Conservation (phyloP, 768 basidiomycete species). For the Phylloporus rhodoxanthus region DNA sequence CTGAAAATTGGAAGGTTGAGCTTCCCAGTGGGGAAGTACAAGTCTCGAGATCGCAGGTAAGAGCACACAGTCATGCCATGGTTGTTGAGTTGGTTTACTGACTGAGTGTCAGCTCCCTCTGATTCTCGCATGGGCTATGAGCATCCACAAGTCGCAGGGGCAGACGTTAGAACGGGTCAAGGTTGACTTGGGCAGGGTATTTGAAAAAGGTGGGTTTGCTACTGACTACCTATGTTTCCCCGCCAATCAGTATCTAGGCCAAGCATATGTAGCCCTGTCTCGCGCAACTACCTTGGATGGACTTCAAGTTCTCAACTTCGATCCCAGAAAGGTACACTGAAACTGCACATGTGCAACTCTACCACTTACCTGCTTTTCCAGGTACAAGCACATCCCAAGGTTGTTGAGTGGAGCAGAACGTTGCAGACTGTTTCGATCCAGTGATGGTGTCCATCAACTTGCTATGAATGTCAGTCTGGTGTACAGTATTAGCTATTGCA, state of each 20-base stretch:
- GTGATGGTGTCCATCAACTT: neutral
- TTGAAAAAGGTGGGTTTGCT: conserved; percentile 73
- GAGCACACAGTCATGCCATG: conserved; percentile 12
- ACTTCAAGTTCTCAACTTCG: conserved; percentile 78
- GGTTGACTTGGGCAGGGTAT: conserved; percentile 88
- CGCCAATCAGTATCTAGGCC: conserved; percentile 42
- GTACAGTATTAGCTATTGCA: neutral
- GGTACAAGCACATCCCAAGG: conserved; percentile 71
- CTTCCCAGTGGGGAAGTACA: conserved; percentile 82
- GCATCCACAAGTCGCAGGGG: conserved; percentile 97
- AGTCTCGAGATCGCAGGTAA: conserved; percentile 72
- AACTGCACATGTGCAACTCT: neutral
- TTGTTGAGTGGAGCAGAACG: conserved; percentile 66
- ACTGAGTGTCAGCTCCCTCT: conserved; percentile 59
- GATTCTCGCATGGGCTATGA: conserved; percentile 96
- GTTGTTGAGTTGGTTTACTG: neutral
- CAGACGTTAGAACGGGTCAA: conserved; percentile 94
- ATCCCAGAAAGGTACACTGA: conserved; percentile 55
- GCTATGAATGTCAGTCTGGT: neutral
- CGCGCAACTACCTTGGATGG: conserved; percentile 84
- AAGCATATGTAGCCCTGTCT: conserved; percentile 88
- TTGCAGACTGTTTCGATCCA: conserved; percentile 42
- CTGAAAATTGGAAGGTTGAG: conserved; percentile 83
- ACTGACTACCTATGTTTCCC: neutral
- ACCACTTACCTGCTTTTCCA: conserved; percentile 23